Base-by-base conservation (phyloP, 208 protist species). In the Strigomonas galati region DNA sequence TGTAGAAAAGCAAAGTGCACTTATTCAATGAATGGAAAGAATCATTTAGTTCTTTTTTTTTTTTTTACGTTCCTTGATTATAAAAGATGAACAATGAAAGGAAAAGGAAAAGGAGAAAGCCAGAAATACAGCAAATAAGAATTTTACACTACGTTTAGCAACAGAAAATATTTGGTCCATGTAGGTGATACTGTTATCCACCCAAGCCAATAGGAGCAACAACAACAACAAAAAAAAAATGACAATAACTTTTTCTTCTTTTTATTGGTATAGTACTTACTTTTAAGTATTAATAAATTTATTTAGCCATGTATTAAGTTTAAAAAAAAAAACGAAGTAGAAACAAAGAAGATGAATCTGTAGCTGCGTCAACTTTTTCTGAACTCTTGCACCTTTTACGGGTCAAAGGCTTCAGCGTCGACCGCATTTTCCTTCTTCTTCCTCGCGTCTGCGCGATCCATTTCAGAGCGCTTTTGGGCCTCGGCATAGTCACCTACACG, bases 321-420 rank as follows among this genome's bases (percentile, higher is more conserved):
- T n/a, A n/a, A n/a, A n/a, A n/a, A n/a, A n/a, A n/a, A n/a, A n/a
- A n/a, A n/a, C n/a, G n/a, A n/a, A n/a, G n/a, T n/a, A n/a, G n/a
- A n/a, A n/a, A n/a, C n/a, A n/a, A n/a, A n/a, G n/a, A n/a, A n/a
- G n/a, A n/a, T n/a, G n/a, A n/a, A n/a, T n/a, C n/a, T n/a, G n/a
- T n/a, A n/a, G n/a, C n/a, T n/a, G n/a, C n/a, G n/a, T n/a, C n/a
- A n/a, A n/a, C n/a, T n/a, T n/a, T n/a, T n/a, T n/a, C n/a, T n/a
- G n/a, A 73, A 84, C 31, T 81, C 70, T 53, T 83, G 81, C 46
- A 87, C 79, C 9, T 74, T 73, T 14, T 63, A 54, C 71, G 82
- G 49, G 52, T 89, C 74, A 40, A 72, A 71, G 27, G 73, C 67
- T 10, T 63, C 72, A n/a, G 35, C 60, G 23, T 69, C 70, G 0